phyloP scores from a whole-genome alignment of 1,284 basidiomycete species.

The Trichosporon sp. region DNA sequence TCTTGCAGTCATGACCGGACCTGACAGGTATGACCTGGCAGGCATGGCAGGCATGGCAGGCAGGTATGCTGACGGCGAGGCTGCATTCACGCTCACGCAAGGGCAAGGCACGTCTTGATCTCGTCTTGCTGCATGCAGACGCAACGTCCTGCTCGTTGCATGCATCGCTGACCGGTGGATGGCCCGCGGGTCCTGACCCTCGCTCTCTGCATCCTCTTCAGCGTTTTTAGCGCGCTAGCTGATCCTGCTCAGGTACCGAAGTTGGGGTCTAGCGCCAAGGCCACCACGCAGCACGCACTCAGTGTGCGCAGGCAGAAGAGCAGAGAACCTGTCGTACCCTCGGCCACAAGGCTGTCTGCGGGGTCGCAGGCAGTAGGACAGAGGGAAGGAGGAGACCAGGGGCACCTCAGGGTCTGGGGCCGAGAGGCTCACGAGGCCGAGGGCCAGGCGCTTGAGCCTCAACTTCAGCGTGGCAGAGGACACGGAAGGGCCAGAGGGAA shows the following conservation, averaged over 20 bases:
- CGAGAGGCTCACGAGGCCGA: constrained; percentile 6
- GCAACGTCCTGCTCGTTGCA: neutral
- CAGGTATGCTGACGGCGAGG: too few species aligned
- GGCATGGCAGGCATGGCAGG: neutral
- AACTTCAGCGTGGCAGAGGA: too few species aligned
- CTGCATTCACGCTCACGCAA: neutral
- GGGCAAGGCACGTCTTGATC: constrained; percentile 10
- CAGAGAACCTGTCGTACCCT: neutral
- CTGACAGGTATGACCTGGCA: neutral
- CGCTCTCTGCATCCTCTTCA: too few species aligned
- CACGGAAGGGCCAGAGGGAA: neutral
- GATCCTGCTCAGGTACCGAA: constrained; percentile 1
- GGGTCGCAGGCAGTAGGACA: neutral
- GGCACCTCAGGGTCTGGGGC: neutral
- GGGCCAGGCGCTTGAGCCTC: neutral
- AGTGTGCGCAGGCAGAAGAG: neutral
- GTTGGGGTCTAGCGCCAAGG: constrained; percentile 7
- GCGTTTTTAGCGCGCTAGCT: neutral
- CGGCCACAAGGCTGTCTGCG: neutral
- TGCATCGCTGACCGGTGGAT: neutral
- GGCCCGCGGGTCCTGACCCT: neutral
- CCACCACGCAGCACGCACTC: neutral
- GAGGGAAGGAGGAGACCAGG: neutral
- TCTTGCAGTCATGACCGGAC: too few species aligned
- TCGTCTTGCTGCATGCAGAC: neutral